Conservation (phyloP, 805 yeast species). For the Candida krabiensis region DNA sequence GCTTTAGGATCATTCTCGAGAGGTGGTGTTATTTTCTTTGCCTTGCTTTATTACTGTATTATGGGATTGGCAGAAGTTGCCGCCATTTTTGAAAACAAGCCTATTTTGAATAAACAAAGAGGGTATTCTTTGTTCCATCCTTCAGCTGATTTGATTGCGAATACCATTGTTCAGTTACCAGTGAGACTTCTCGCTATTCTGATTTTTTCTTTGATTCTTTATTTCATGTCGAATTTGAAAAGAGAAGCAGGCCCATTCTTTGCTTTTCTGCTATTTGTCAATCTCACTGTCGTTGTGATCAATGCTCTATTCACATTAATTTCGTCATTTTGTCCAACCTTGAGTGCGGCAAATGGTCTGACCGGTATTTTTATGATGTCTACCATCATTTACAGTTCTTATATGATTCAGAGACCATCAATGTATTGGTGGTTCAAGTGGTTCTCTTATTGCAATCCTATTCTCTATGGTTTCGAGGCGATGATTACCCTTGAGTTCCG, state of each 20-base stretch:
- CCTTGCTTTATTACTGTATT: conserved; percentile 58
- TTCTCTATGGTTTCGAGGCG: conserved; percentile 50
- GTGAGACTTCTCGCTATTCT: conserved; percentile 50
- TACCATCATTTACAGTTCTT: conserved; percentile 62
- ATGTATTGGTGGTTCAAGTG: conserved; percentile 67
- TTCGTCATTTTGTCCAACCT: conserved; percentile 49
- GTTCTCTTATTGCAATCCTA: conserved; percentile 51
- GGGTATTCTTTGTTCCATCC: conserved; percentile 63
- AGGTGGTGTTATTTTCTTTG: conserved; percentile 63
- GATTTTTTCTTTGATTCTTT: conserved; percentile 45
- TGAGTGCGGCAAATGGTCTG: conserved; percentile 59
- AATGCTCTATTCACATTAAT: conserved; percentile 52
- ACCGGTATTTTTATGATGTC: conserved; percentile 55
- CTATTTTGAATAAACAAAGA: conserved; percentile 64
- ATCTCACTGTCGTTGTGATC: conserved; percentile 42
- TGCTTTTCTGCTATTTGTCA: conserved; percentile 44
- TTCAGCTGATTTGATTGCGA: conserved; percentile 62
- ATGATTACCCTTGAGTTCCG: conserved; percentile 59
- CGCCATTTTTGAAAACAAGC: conserved; percentile 57
- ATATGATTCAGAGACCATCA: conserved; percentile 55
- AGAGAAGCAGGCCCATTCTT: conserved; percentile 57
- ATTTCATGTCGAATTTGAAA: conserved; percentile 54
- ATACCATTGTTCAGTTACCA: conserved; percentile 57
- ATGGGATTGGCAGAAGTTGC: conserved; percentile 64
- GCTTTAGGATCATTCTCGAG: conserved; percentile 61